phyloP scores from a whole-genome alignment of 129 eudicot genomes.

The Dittrichia graveolens region DNA sequence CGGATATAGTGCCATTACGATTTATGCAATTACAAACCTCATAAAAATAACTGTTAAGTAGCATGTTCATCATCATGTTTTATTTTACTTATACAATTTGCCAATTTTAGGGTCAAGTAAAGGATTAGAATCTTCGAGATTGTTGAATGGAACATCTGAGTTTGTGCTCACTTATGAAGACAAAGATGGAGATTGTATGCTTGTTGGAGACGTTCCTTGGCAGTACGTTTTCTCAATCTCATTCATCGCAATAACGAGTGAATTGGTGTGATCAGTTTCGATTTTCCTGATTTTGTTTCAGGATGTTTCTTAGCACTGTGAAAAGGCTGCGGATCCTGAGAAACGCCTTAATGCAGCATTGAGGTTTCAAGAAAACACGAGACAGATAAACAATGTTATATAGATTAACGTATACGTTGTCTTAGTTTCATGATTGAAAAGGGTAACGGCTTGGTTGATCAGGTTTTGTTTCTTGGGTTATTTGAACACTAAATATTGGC shows the following conservation, averaged over 20 bases:
- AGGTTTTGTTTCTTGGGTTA: background rate
- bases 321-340: conserved; percentile 84
- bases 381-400: conserved; percentile 11
- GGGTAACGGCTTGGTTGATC: background rate
- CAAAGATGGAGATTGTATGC: conserved; percentile 97
- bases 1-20: no score
- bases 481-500: conserved; percentile 1
- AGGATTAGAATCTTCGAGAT: conserved; percentile 46
- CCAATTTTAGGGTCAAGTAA: conserved; percentile 8
- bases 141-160: conserved; percentile 74
- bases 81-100: no score
- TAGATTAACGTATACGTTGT: conserved; percentile 13
- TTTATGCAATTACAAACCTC: no score
- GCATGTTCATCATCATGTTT: no score
- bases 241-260: background rate
- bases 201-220: conserved; percentile 98
- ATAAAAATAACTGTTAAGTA: no score
- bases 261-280: background rate
- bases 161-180: conserved; percentile 96
- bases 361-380: conserved; percentile 21
- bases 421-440: background rate
- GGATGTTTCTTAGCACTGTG: conserved; percentile 83
- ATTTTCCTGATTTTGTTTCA: conserved; percentile 29
- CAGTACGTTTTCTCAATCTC: conserved; percentile 45
- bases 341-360: conserved; percentile 33